These are phyloP conservation scores for Vaccinium myrtillus DNA, from an alignment of 148 eudicot genomes.

Conservation along the genomic window DNA sequence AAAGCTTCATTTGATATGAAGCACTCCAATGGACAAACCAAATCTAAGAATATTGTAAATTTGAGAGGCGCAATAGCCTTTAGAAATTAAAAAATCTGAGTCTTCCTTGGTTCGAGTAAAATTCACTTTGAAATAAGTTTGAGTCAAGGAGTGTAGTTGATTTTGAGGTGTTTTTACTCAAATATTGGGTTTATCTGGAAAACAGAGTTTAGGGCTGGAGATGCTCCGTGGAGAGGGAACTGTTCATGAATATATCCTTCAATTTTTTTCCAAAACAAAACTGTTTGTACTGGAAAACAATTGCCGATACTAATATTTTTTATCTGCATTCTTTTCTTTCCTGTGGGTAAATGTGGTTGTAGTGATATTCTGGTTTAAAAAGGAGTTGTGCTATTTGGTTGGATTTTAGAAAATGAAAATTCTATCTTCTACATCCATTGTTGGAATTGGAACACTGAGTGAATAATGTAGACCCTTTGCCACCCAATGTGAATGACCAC, in stretches of 20 bases:
- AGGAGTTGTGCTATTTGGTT: background rate
- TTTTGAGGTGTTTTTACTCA: background rate
- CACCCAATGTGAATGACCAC: background rate
- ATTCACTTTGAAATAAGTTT: background rate
- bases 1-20: too few relatives aligned
- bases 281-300: background rate
- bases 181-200: background rate
- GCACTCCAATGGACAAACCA: too few relatives aligned
- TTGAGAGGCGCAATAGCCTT: too few relatives aligned
- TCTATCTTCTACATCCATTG: background rate
- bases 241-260: background rate
- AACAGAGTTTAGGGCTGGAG: background rate
- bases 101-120: background rate
- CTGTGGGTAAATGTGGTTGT: background rate
- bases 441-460: background rate
- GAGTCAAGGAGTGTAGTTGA: background rate
- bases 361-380: background rate
- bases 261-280: background rate
- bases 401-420: background rate
- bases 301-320: background rate
- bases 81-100: background rate
- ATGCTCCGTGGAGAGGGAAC: background rate
- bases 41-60: too few relatives aligned
- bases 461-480: background rate
- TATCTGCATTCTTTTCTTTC: background rate